Evolutionary conservation across 2,329 filamentous ascomycete species (phyloP).

Genomic region (Cladosporium colombiae): DNA sequence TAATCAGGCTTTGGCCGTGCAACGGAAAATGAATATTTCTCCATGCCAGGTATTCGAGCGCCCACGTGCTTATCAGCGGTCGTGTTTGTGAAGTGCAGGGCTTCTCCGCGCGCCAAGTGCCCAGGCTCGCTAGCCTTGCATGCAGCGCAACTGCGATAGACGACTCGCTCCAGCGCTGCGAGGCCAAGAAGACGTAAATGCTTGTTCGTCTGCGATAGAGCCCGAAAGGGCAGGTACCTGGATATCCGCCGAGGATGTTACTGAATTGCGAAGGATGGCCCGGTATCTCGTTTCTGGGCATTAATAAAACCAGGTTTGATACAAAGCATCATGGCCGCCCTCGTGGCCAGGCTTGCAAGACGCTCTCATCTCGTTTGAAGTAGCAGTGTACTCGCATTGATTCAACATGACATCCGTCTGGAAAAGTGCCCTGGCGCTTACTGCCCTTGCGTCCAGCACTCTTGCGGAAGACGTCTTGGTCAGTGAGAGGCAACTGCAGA

Average conservation of each 20-base stretch:
- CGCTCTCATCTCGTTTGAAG: not conserved
- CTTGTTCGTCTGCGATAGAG: not conserved
- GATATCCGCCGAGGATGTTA: not conserved
- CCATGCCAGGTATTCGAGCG: not conserved
- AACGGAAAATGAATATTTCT: not conserved
- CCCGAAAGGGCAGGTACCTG: slow-evolving; percentile 12
- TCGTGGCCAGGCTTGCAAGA: not conserved
- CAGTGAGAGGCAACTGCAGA: slow-evolving; percentile 26
- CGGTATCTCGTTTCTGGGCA: slow-evolving; percentile 13
- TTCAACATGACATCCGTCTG: slow-evolving; percentile 2
- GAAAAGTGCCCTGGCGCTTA: slow-evolving; percentile 1
- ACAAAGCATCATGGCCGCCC: not conserved
- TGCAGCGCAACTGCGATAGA: not conserved
- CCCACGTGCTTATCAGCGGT: slow-evolving; percentile 10
- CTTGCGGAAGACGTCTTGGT: slow-evolving; percentile 28
- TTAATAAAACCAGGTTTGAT: not conserved
- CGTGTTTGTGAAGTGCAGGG: not conserved
- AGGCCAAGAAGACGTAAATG: slow-evolving; percentile 9
- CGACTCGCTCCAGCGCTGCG: not conserved
- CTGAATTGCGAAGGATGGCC: not conserved
- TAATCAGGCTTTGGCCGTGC: not conserved
- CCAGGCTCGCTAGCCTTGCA: slow-evolving; percentile 9
- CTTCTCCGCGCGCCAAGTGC: slow-evolving; percentile 1
- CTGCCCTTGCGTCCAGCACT: not conserved
- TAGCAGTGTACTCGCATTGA: not conserved